phyloP scores from a whole-genome alignment of 805 yeast genomes.

The Cyberlindnera petersonii region DNA sequence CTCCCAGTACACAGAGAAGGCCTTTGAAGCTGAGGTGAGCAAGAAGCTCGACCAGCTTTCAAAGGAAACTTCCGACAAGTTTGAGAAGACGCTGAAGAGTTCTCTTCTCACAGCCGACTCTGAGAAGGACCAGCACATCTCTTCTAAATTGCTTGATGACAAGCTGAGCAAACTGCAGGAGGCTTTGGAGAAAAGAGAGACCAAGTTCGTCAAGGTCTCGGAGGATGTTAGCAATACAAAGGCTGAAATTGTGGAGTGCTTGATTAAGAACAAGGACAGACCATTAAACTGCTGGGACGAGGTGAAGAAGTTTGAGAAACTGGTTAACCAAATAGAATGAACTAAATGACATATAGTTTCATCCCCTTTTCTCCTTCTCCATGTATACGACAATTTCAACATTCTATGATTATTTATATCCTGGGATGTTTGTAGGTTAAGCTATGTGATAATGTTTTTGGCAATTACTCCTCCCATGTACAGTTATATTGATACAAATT shows the following conservation, averaged over 20 bases:
- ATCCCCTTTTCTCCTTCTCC: too few relatives aligned
- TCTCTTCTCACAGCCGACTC: slow-evolving; percentile 36
- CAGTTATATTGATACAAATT: too few relatives aligned
- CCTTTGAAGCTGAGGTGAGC: slow-evolving; percentile 61
- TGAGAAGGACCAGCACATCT: slow-evolving; percentile 30
- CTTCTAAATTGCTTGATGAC: slow-evolving; percentile 34
- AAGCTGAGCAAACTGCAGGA: slow-evolving; percentile 39
- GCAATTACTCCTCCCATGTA: too few relatives aligned
- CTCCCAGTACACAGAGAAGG: slow-evolving; percentile 62
- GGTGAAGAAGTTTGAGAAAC: slow-evolving; percentile 61
- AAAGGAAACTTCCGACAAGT: slow-evolving; percentile 44
- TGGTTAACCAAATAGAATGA: slow-evolving; percentile 50
- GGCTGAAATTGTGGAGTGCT: slow-evolving; percentile 51
- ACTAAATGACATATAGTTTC: slow-evolving; percentile 14
- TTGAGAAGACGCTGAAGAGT: slow-evolving; percentile 46
- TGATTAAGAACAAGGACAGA: slow-evolving; percentile 54
- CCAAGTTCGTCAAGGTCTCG: slow-evolving; percentile 32
- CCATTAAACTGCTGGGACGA: slow-evolving; percentile 82
- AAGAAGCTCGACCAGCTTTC: slow-evolving; percentile 54
- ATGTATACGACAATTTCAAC: slow-evolving; percentile 1
- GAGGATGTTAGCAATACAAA: slow-evolving; percentile 46
- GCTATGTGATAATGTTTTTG: too few relatives aligned
- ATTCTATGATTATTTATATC: slow-evolving; percentile 1
- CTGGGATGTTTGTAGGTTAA: too few relatives aligned
- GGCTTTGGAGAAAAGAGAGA: slow-evolving; percentile 34